Percentiles rank a stretch among this genome's conserved stretches.
Conservation (phyloP, 2,329 filamentous ascomycete species). For the Ophiostoma piceae region DNA sequence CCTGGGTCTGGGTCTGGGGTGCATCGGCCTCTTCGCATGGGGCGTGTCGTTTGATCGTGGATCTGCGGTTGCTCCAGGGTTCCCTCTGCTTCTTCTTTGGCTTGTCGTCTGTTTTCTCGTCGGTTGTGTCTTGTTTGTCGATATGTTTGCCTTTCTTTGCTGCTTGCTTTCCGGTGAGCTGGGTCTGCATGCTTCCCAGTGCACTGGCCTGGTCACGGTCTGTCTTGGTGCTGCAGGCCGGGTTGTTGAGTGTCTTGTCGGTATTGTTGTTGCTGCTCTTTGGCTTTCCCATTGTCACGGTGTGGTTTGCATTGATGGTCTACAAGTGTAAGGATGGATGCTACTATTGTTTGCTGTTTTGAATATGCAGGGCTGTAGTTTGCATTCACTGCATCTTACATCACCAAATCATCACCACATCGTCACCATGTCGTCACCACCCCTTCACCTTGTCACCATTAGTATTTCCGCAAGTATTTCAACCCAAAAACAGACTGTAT, state of each 20-base stretch:
- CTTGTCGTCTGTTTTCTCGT: neutral
- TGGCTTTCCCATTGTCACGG: neutral
- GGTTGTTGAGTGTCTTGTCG: neutral
- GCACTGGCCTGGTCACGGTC: neutral
- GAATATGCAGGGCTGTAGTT: neutral
- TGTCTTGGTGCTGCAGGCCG: slow-evolving; percentile 4
- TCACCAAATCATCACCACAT: neutral
- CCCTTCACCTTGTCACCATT: neutral
- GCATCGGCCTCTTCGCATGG: neutral
- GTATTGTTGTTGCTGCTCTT: neutral
- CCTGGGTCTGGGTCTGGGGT: neutral
- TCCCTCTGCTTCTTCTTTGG: neutral
- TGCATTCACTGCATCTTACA: slow-evolving; percentile 4
- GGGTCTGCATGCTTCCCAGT: neutral
- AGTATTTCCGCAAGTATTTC: no score
- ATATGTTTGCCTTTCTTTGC: neutral
- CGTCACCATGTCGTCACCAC: neutral
- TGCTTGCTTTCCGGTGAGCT: neutral
- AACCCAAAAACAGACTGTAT: no score
- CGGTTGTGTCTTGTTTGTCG: neutral
- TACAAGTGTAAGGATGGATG: neutral
- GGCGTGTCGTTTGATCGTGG: neutral
- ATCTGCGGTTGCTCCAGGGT: neutral
- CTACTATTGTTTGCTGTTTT: neutral
- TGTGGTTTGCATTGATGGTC: neutral